Conservation (phyloP, 768 basidiomycete genomes). For the Dioszegia hungarica region DNA sequence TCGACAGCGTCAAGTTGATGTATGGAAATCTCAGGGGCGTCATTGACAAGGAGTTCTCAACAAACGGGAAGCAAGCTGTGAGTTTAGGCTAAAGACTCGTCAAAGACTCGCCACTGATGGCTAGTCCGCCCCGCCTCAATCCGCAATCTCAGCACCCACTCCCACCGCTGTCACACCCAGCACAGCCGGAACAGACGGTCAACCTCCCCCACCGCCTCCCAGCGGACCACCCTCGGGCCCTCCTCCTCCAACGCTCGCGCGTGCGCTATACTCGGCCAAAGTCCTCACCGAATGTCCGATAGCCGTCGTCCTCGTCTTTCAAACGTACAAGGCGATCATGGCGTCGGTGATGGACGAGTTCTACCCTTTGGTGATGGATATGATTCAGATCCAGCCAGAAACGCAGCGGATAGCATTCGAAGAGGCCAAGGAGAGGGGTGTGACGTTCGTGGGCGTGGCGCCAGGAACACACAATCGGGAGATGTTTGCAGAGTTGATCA, state of each 20-base stretch:
- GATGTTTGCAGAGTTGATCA: constrained; percentile 76
- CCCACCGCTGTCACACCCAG: not conserved
- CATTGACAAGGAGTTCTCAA: constrained; percentile 69
- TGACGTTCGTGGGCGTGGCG: constrained; percentile 76
- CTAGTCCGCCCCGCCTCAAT: not conserved
- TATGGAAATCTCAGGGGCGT: constrained; percentile 69
- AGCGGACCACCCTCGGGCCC: too few species aligned
- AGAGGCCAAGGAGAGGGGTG: constrained; percentile 74
- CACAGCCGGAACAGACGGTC: not conserved
- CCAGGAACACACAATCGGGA: constrained; percentile 64
- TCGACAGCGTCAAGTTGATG: constrained; percentile 71
- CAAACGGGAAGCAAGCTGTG: not conserved
- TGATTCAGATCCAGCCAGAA: constrained; percentile 71
- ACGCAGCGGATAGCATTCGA: constrained; percentile 73
- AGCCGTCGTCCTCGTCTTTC: constrained; percentile 83
- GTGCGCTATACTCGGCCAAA: constrained; percentile 81
- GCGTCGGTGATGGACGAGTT: constrained; percentile 64
- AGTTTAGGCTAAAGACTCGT: not conserved
- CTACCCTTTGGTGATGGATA: constrained; percentile 71
- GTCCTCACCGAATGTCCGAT: constrained; percentile 90
- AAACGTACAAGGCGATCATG: constrained; percentile 67
- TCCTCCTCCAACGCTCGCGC: constrained; percentile 55
- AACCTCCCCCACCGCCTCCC: not conserved
- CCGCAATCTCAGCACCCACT: constrained; percentile 3
- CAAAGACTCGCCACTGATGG: not conserved